phyloP scores from a whole-genome alignment of 2,329 filamentous ascomycete genomes.

The Pseudocercospora pini-densiflorae region DNA sequence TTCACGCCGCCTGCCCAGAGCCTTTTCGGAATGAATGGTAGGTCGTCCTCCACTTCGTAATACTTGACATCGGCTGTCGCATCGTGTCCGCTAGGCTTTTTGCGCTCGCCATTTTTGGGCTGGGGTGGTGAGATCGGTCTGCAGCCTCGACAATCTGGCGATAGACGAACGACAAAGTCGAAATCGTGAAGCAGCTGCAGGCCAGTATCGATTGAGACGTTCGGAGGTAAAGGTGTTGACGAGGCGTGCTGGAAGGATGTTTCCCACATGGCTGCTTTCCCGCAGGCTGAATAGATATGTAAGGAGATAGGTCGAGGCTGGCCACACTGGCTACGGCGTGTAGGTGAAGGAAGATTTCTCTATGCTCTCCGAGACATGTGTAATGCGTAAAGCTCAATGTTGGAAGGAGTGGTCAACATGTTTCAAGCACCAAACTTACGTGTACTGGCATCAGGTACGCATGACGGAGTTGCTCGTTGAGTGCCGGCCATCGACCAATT shows the following conservation, averaged over 20 bases:
- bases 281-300: background rate
- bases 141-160: constrained; percentile 39
- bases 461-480: constrained; percentile 8
- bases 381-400: background rate
- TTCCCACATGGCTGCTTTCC: constrained; percentile 36
- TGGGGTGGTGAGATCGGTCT: constrained; percentile 29
- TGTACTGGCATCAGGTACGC: background rate
- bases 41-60: constrained; percentile 43
- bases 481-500: background rate
- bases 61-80: constrained; percentile 23
- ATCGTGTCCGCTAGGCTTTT: constrained; percentile 17
- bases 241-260: constrained; percentile 39
- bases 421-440: constrained; percentile 1
- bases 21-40: constrained; percentile 41
- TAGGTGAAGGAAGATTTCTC: background rate
- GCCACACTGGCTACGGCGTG: too few species aligned
- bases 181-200: constrained; percentile 41
- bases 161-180: constrained; percentile 37
- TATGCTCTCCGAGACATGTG: background rate
- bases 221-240: constrained; percentile 33
- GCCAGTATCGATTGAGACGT: constrained; percentile 32
- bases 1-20: constrained; percentile 40
- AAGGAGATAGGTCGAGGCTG: background rate
- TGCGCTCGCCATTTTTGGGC: constrained; percentile 25
- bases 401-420: constrained; percentile 3